Evolutionary conservation across 78 protist genomes (phyloP).

Genomic region (Speleostelium caveatum): DNA sequence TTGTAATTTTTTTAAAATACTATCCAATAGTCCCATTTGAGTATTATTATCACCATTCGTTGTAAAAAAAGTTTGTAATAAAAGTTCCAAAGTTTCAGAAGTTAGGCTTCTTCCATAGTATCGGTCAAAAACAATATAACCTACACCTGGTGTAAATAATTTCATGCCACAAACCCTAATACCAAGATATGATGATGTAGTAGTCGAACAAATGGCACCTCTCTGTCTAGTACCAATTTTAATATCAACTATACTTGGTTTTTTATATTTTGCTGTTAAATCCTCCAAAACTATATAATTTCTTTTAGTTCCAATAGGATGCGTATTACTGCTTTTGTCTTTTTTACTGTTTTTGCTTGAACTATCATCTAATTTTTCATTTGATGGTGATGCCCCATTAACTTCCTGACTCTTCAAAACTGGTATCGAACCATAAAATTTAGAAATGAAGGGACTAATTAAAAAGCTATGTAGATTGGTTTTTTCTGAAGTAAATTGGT

Average conservation of each 20-base stretch:
- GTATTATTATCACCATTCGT: background rate
- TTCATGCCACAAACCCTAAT: slow-evolving; percentile 74
- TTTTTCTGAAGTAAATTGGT: background rate
- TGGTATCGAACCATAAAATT: slow-evolving; percentile 18
- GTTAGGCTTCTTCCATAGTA: slow-evolving; percentile 56
- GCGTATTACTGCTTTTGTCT: slow-evolving; percentile 19
- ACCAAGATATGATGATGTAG: slow-evolving; percentile 58
- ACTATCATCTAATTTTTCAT: background rate
- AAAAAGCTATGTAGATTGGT: slow-evolving; percentile 13
- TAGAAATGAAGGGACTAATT: slow-evolving; percentile 26
- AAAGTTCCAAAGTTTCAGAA: slow-evolving; percentile 16
- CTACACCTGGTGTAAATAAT: slow-evolving; percentile 1
- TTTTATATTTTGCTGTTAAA: slow-evolving; percentile 20
- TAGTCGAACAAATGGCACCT: slow-evolving; percentile 59
- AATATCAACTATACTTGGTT: slow-evolving; percentile 70
- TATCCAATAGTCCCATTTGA: background rate
- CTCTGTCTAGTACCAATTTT: slow-evolving; percentile 68
- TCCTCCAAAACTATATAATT: slow-evolving; percentile 47
- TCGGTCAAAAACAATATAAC: slow-evolving; percentile 51
- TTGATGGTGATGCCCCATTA: background rate
- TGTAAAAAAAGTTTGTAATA: slow-evolving; percentile 29
- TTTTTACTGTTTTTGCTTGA: too few species aligned
- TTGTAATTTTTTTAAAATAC: too few species aligned
- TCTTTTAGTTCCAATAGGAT: slow-evolving; percentile 33
- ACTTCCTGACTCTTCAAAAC: slow-evolving; percentile 2